Evolutionary conservation across 2,329 filamentous ascomycete genomes (phyloP), one percentile per base, ranked within the genome.

Genomic region (Talaromyces sp.): DNA sequence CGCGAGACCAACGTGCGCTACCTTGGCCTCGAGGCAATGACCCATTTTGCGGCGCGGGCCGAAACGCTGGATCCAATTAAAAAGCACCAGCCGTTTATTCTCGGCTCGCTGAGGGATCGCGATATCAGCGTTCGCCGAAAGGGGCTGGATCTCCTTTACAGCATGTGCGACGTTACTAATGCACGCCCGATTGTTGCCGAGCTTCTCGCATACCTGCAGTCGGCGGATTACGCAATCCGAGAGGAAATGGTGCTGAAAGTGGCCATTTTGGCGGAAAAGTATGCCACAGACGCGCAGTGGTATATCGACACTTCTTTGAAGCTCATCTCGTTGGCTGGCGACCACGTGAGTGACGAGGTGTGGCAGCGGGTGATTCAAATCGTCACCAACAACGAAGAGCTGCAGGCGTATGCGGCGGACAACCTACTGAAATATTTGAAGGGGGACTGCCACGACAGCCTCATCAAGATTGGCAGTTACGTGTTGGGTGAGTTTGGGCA

Each of bases 171-270:
- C 76, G 86, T 90, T 35, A 88, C 88, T n/a, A 99, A 99, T 75
- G 92, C 95, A 8, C 89, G 91, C 65, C 88, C 91, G 10, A 96
- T 99, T 66, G 95, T 99, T 43, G 89, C 90, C 62, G 95, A 99
- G 78, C 86, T 99, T 56, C 79, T 99, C 58, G 91, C 93, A 67
- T 98, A 97, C 75, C 84, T 99, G 9, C 93, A 97, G 71, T 96
- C 91, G 59, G 95, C 95, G 54, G 95, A 99, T 75, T 99, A 96
- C 75, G 93, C 93, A 5, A 97, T 99, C 69, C 87, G 96, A 64
- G 96, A 99, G 78, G 95, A 99, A 75, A 99, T 99, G 95, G 95
- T 98, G 4, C 82, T 99, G 64, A 99, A 99, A 79, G 96, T 99
- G 76, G 95, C 95, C 57, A 99, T 99, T 70, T 77, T 99, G 65